A percentile compares a stretch with the other conserved stretches of the same genome.
Evolutionary conservation across 73 alveolate genomes (phyloP).

Genomic region (Paramecium sexaurelia): DNA sequence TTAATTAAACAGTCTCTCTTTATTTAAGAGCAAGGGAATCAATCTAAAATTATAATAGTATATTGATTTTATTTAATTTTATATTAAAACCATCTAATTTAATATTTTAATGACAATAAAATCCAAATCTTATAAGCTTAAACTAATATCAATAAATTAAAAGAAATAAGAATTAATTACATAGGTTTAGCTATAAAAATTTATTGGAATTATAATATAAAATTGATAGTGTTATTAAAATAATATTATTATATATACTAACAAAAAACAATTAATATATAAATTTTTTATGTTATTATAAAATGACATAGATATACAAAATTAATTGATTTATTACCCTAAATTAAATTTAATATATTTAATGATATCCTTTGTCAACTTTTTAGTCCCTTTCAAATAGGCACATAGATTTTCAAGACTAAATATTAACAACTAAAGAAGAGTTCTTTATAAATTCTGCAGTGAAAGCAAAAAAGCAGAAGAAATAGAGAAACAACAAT

Average conservation of each 20-base stretch:
- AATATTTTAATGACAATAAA: too few relatives aligned
- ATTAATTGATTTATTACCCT: background rate
- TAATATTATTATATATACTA: too few relatives aligned
- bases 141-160: too few relatives aligned
- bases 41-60: too few relatives aligned
- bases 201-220: background rate
- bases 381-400: background rate
- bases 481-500: conserved; percentile 29
- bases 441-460: background rate
- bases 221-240: background rate
- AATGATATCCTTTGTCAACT: background rate
- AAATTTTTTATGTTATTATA: background rate
- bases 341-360: conserved; percentile 1
- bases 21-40: too few relatives aligned
- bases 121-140: too few relatives aligned
- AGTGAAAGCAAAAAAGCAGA: conserved; percentile 33
- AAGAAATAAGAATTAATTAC: too few relatives aligned
- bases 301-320: background rate
- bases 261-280: too few relatives aligned
- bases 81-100: too few relatives aligned
- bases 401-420: background rate
- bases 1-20: too few relatives aligned
- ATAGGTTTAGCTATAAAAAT: too few relatives aligned
- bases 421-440: background rate
- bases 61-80: too few relatives aligned